Percentiles rank a stretch among this genome's conserved stretches.
Evolutionary conservation across 2,329 filamentous ascomycete genomes (phyloP).

Genomic region (Botrytis porri): DNA sequence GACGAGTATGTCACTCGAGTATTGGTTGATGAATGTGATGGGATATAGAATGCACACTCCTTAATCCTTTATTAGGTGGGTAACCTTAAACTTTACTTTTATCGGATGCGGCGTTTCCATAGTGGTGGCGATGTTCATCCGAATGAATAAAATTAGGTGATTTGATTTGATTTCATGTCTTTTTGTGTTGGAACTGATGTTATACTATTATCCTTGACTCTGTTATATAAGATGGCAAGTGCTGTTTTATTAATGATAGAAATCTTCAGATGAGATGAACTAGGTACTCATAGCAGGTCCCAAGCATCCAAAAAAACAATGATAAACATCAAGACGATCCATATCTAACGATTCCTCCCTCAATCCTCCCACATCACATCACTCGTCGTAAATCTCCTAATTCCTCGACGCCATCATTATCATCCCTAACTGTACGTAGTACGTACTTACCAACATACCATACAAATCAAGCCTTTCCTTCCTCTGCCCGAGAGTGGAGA

Average conservation of each 20-base stretch:
- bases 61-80: no score
- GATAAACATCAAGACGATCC: neutral
- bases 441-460: neutral
- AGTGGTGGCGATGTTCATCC: neutral
- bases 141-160: neutral
- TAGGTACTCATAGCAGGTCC: neutral
- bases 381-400: neutral
- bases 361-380: neutral
- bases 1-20: neutral
- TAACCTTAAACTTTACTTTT: neutral
- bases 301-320: neutral
- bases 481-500: neutral
- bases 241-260: neutral
- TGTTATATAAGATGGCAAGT: neutral
- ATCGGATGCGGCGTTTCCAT: neutral
- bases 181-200: neutral
- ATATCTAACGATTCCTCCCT: neutral
- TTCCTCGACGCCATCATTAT: neutral
- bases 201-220: neutral
- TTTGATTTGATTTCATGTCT: neutral
- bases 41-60: neutral
- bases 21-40: neutral
- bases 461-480: neutral
- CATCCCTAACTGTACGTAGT: neutral
- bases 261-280: neutral